Conservation (phyloP, 108 stramenopile species). For the Phaeodactylum tricornutum region DNA sequence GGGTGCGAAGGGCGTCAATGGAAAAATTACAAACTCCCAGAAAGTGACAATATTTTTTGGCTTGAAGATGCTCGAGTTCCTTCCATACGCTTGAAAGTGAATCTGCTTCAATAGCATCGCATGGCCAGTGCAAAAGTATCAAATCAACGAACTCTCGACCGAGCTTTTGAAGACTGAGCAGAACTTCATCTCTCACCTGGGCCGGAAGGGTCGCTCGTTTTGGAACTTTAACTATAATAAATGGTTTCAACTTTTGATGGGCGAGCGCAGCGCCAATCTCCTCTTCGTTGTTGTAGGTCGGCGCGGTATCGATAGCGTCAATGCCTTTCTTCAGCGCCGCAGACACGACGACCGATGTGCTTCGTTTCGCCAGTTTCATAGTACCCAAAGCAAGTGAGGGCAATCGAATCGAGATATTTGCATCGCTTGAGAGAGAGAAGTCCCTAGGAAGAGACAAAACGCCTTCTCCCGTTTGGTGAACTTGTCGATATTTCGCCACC, state of each 20-base stretch:
- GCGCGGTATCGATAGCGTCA: slow-evolving; percentile 65
- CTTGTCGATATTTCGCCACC: slow-evolving; percentile 11
- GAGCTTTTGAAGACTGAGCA: slow-evolving; percentile 27
- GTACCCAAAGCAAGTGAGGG: slow-evolving; percentile 61
- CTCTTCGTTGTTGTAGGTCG: slow-evolving; percentile 71
- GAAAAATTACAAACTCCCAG: slow-evolving; percentile 64
- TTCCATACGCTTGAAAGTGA: slow-evolving; percentile 15
- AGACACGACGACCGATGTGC: slow-evolving; percentile 18
- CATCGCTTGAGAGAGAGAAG: not conserved
- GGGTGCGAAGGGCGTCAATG: slow-evolving; percentile 22
- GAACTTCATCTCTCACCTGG: slow-evolving; percentile 44
- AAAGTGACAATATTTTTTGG: slow-evolving; percentile 15
- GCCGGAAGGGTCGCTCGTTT: slow-evolving; percentile 42
- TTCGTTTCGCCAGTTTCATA: slow-evolving; percentile 38
- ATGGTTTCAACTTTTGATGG: not conserved
- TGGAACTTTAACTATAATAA: slow-evolving; percentile 66
- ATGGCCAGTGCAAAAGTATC: slow-evolving; percentile 77
- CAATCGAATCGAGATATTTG: too few relatives aligned
- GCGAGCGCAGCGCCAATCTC: slow-evolving; percentile 40
- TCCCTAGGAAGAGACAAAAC: not conserved
- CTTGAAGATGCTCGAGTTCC: slow-evolving; percentile 43
- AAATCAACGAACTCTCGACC: slow-evolving; percentile 35
- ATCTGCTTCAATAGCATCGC: slow-evolving; percentile 48
- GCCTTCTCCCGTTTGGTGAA: not conserved
- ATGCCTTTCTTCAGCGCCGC: slow-evolving; percentile 30